Percentiles rank a stretch among this genome's conserved stretches.
Evolutionary conservation across 768 basidiomycete species (phyloP).

Genomic region (Termitomyces titanicus): DNA sequence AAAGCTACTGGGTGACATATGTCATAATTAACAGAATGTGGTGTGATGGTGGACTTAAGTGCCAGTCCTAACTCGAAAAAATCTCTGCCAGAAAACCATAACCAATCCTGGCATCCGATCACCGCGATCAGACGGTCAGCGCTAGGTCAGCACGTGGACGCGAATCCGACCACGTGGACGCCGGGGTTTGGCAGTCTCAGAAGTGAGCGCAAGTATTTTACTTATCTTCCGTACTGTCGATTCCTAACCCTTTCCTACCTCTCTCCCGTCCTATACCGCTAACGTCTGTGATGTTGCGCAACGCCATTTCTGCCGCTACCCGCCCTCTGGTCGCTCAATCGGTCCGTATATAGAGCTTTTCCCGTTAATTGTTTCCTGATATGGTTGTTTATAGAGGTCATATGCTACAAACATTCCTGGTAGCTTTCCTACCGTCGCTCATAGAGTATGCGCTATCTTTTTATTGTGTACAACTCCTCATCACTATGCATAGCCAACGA

Average conservation of each 20-base stretch:
- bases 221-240: constrained; percentile 23
- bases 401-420: constrained; percentile 72
- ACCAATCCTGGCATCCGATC: neutral
- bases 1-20: neutral
- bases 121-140: neutral
- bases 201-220: too few relatives aligned
- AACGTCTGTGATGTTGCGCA: constrained; percentile 60
- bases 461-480: constrained; percentile 10
- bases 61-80: too few relatives aligned
- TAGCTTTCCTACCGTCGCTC: constrained; percentile 71
- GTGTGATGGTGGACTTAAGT: neutral
- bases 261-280: constrained; percentile 22
- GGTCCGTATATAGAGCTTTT: constrained; percentile 32
- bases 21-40: too few relatives aligned
- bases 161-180: constrained; percentile 15
- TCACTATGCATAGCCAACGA: constrained; percentile 53
- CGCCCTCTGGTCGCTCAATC: constrained; percentile 51
- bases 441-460: constrained; percentile 48
- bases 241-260: constrained; percentile 21
- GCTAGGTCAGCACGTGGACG: constrained; percentile 10
- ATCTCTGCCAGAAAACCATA: too few relatives aligned
- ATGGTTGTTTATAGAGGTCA: constrained; percentile 41
- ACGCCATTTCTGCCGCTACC: constrained; percentile 51
- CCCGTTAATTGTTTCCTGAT: neutral
- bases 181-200: too few relatives aligned